Conservation (phyloP, 108 stramenopile species). For the Thalassiosira profunda region DNA sequence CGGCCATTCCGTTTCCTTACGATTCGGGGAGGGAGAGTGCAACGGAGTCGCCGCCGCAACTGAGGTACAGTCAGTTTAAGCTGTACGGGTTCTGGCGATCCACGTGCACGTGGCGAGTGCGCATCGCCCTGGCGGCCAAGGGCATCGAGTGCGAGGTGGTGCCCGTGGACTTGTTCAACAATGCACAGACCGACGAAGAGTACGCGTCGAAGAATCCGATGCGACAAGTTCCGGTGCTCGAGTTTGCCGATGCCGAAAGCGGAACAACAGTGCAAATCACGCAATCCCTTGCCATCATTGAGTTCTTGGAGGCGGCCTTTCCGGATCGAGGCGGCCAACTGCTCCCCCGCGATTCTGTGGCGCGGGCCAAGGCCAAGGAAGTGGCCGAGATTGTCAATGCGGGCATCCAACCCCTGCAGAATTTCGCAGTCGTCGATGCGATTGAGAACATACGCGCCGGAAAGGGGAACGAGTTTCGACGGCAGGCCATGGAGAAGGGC, state of each 20-base stretch:
- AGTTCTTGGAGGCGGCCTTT: slow-evolving; percentile 77
- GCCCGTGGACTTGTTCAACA: slow-evolving; percentile 46
- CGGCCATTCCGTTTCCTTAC: slow-evolving; percentile 55
- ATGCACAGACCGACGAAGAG: slow-evolving; percentile 39
- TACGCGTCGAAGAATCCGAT: slow-evolving; percentile 58
- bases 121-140: slow-evolving; percentile 77
- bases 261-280: slow-evolving; percentile 31
- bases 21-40: neutral
- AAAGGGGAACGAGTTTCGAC: slow-evolving; percentile 52
- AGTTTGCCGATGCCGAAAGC: slow-evolving; percentile 51
- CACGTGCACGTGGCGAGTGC: slow-evolving; percentile 74
- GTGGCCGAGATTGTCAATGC: slow-evolving; percentile 67
- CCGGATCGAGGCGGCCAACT: slow-evolving; percentile 36
- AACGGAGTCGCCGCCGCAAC: neutral
- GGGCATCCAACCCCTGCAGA: slow-evolving; percentile 81
- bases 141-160: slow-evolving; percentile 59
- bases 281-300: slow-evolving; percentile 83
- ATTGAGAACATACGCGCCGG: slow-evolving; percentile 25
- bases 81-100: slow-evolving; percentile 73
- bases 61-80: slow-evolving; percentile 62
- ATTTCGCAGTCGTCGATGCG: slow-evolving; percentile 31
- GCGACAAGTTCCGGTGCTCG: slow-evolving; percentile 71
- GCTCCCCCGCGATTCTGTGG: slow-evolving; percentile 49
- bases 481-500: slow-evolving; percentile 52
- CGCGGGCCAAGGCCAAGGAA: slow-evolving; percentile 57